These are phyloP conservation scores for Dryas octopetala DNA, from an alignment of 306 rosid genomes.

Conservation along the genomic window DNA sequence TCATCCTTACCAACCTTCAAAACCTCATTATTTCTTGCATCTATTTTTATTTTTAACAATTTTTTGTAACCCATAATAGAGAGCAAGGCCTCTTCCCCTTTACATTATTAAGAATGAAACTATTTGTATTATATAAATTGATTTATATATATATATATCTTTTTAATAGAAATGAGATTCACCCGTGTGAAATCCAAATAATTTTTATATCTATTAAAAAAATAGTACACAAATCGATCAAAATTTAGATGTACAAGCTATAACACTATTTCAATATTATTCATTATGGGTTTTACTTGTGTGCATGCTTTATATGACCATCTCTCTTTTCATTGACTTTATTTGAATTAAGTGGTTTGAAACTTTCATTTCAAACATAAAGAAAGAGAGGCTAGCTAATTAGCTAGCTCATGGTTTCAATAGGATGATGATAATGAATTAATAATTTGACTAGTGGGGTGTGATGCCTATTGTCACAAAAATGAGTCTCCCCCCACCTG, in stretches of 20 bases:
- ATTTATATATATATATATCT: too few species aligned
- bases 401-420: conserved; percentile 22
- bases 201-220: too few species aligned
- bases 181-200: too few species aligned
- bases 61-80: background rate
- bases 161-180: too few species aligned
- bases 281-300: conserved; percentile 12
- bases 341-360: conserved; percentile 33
- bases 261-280: background rate
- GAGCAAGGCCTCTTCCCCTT: background rate
- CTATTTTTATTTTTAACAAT: background rate
- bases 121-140: too few species aligned
- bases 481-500: conserved; percentile 34
- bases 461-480: conserved; percentile 47
- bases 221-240: too few species aligned
- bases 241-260: too few species aligned
- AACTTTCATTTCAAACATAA: conserved; percentile 48
- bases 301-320: conserved; percentile 43
- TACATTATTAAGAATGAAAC: background rate
- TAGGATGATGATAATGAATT: conserved; percentile 49
- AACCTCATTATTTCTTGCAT: background rate
- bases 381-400: conserved; percentile 15
- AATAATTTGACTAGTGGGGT: conserved; percentile 53
- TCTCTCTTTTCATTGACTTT: conserved; percentile 78
- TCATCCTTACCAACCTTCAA: conserved; percentile 39